These are phyloP conservation scores for Quercus parvula DNA, from an alignment of 306 rosid species.

Conservation along the genomic window DNA sequence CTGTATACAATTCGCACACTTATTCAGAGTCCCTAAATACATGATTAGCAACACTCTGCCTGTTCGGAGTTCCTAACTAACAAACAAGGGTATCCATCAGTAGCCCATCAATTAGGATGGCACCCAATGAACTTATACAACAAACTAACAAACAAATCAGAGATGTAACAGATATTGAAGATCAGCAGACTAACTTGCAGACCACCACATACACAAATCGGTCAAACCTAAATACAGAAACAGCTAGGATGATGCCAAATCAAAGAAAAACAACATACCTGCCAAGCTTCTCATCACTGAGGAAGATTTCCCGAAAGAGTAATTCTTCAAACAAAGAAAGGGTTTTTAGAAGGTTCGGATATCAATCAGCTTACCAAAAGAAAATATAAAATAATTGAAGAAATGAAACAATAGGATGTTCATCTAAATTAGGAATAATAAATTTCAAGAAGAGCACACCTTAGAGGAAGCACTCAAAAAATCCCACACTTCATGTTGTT, in stretches of 20 bases:
- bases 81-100: neutral
- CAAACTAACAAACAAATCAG: neutral
- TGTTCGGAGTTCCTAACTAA: neutral
- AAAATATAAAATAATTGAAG: neutral
- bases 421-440: constrained; percentile 15
- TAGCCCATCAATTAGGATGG: neutral
- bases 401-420: neutral
- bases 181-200: constrained; percentile 3
- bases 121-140: neutral
- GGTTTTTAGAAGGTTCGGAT: constrained; percentile 21
- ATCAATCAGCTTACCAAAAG: constrained; percentile 12
- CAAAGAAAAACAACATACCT: constrained; percentile 52
- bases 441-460: constrained; percentile 47
- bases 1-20: neutral
- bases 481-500: constrained; percentile 98
- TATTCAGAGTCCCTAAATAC: neutral
- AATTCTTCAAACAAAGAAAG: constrained; percentile 48
- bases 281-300: constrained; percentile 96
- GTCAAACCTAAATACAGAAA: constrained; percentile 13
- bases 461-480: constrained; percentile 87
- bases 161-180: neutral
- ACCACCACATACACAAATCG: constrained; percentile 4
- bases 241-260: constrained; percentile 22
- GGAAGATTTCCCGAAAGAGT: constrained; percentile 86
- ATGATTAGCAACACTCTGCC: neutral